Percentiles rank a stretch among this genome's conserved stretches.
phyloP scores from a whole-genome alignment of 1,284 basidiomycete species.

The Amylostereum areolatum region DNA sequence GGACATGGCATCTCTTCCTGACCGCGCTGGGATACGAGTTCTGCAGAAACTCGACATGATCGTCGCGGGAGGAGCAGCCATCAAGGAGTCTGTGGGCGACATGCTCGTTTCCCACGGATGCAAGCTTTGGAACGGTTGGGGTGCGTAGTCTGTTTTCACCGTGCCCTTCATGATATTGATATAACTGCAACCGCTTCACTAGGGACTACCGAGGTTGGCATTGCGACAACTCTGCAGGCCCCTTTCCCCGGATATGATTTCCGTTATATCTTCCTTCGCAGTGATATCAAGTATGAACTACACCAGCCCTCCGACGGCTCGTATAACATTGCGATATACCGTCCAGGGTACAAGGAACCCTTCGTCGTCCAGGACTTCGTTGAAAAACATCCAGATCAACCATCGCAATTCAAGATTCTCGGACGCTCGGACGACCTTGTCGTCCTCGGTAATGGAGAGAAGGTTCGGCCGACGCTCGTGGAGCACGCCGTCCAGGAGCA shows the following conservation, averaged over 20 bases:
- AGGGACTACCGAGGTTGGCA: constrained; percentile 31
- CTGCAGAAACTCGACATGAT: constrained; percentile 26
- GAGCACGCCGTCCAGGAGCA: constrained; percentile 27
- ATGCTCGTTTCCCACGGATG: constrained; percentile 25
- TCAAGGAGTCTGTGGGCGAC: constrained; percentile 28
- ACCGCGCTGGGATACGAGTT: constrained; percentile 14
- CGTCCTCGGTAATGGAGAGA: constrained; percentile 32
- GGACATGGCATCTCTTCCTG: constrained; percentile 23
- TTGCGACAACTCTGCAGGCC: constrained; percentile 27
- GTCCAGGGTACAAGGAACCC: constrained; percentile 26
- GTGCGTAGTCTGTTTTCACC: constrained; percentile 13
- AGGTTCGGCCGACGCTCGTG: constrained; percentile 25
- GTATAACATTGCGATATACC: constrained; percentile 23
- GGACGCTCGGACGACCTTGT: constrained; percentile 31
- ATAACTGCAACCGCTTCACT: neutral
- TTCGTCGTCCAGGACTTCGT: constrained; percentile 32
- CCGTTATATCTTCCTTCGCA: constrained; percentile 29
- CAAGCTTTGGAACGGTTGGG: constrained; percentile 33
- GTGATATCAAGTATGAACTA: constrained; percentile 23
- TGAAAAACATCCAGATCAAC: constrained; percentile 21
- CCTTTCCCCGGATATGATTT: constrained; percentile 26
- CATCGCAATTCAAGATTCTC: constrained; percentile 17
- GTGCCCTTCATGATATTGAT: neutral
- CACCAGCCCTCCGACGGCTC: constrained; percentile 18
- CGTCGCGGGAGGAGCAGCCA: constrained; percentile 30